Evolutionary conservation across 2,329 filamentous ascomycete species (phyloP).

Genomic region (Cladosporium sp.): DNA sequence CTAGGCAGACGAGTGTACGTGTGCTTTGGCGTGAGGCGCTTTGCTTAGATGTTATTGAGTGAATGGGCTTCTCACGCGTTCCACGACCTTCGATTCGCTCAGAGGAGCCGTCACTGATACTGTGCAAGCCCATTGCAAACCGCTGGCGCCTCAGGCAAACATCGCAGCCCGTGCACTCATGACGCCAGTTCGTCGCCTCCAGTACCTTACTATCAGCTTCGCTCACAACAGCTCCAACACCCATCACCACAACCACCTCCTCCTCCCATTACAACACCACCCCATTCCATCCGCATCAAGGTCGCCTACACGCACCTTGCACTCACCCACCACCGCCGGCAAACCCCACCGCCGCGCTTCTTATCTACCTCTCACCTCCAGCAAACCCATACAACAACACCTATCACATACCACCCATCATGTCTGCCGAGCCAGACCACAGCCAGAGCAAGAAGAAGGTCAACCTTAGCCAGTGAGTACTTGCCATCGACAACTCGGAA

Average conservation of each 20-base stretch:
- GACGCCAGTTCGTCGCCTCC: not conserved
- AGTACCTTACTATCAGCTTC: not conserved
- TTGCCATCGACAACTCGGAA: not conserved
- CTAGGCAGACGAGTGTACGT: not conserved
- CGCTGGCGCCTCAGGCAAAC: conserved; percentile 3
- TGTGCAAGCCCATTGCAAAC: not conserved
- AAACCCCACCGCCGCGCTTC: not conserved
- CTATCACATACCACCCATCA: conserved; percentile 30
- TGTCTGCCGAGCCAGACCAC: conserved; percentile 54
- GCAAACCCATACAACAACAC: conserved; percentile 11
- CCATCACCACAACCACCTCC: conserved; percentile 8
- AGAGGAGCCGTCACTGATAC: not conserved
- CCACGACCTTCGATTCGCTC: conserved; percentile 5
- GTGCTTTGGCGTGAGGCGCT: not conserved
- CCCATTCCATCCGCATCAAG: conserved; percentile 7
- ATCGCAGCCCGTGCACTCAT: not conserved
- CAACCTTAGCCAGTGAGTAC: conserved; percentile 48
- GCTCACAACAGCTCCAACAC: not conserved
- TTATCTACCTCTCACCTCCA: not conserved
- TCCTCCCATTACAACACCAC: conserved; percentile 4
- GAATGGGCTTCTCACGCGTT: conserved; percentile 2
- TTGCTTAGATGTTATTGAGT: conserved; percentile 6
- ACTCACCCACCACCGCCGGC: not conserved
- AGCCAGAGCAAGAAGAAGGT: conserved; percentile 45
- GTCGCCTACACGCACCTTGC: conserved; percentile 1